These are phyloP conservation scores for Blastocystis sp. DNA, from an alignment of 352 stramenopile genomes.

Conservation along the genomic window DNA sequence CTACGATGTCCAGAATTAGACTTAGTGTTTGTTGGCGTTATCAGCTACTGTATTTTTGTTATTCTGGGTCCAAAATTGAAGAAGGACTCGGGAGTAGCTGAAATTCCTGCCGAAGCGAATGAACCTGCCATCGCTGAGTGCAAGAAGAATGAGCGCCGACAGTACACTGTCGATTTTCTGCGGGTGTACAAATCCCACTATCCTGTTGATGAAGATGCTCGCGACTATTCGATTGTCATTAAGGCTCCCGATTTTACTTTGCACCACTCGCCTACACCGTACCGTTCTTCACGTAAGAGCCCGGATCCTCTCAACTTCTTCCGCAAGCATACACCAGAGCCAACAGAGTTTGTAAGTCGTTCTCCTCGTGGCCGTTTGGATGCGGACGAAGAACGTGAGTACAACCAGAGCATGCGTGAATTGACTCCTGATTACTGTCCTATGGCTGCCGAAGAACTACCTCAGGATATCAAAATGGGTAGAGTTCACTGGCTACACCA, in stretches of 20 bases:
- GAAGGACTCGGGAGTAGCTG: neutral
- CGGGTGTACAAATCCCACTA: neutral
- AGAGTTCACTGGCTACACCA: conserved; percentile 37
- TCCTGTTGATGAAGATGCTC: neutral
- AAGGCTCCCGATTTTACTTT: neutral
- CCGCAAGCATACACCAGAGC: conserved; percentile 22
- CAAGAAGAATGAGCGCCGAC: neutral
- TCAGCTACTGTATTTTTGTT: conserved; percentile 40
- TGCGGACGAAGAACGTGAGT: conserved; percentile 41
- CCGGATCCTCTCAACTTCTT: conserved; percentile 15
- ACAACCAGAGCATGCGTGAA: conserved; percentile 55
- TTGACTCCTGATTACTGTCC: conserved; percentile 31
- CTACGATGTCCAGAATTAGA: conserved; percentile 50
- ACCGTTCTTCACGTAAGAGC: neutral
- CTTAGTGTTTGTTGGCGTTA: conserved; percentile 6
- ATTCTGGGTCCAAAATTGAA: neutral
- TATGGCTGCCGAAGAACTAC: conserved; percentile 1
- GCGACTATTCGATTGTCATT: conserved; percentile 3
- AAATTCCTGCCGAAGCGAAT: neutral
- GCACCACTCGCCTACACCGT: neutral
- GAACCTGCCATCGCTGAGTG: neutral
- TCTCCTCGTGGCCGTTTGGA: conserved; percentile 17
- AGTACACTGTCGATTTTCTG: conserved; percentile 18
- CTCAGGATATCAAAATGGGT: conserved; percentile 40
- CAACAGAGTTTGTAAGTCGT: conserved; percentile 3